Conservation (phyloP, 306 rosid species). For the Fagus crenata region DNA sequence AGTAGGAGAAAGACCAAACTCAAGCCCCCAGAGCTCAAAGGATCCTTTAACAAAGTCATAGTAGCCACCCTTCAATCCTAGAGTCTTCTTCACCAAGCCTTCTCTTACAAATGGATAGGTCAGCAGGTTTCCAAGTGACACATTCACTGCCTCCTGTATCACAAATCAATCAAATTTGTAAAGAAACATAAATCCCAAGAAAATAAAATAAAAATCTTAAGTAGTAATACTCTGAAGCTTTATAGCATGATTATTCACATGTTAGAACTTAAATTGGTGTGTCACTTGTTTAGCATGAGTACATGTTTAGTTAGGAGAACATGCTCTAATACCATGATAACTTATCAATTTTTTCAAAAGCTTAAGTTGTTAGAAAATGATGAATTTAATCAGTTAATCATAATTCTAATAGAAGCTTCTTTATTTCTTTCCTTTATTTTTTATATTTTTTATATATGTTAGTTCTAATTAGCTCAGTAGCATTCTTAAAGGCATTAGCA, state of each 20-base stretch:
- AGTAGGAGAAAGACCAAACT: conserved; percentile 66
- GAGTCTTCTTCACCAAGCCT: conserved; percentile 78
- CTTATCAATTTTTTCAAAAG: too few relatives aligned
- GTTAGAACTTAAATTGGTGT: too few relatives aligned
- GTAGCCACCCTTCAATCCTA: conserved; percentile 77
- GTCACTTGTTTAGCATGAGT: too few relatives aligned
- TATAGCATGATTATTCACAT: not conserved
- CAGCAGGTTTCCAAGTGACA: conserved; percentile 80
- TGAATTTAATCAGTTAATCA: too few relatives aligned
- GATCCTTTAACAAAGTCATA: conserved; percentile 82
- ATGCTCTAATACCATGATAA: too few relatives aligned
- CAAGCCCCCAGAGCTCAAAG: conserved; percentile 92
- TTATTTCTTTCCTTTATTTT: not conserved
- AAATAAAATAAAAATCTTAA: too few relatives aligned
- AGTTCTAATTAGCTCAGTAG: too few relatives aligned
- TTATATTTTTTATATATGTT: too few relatives aligned
- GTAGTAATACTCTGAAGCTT: too few relatives aligned
- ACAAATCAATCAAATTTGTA: conserved; percentile 12
- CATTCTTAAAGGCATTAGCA: not conserved
- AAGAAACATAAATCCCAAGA: too few relatives aligned
- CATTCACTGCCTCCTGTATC: conserved; percentile 89
- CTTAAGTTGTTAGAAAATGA: too few relatives aligned
- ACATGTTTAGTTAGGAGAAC: too few relatives aligned
- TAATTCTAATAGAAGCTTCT: not conserved
- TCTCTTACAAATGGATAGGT: conserved; percentile 94